Base-by-base conservation (phyloP, 176 grass and related monocot species). In the Oryza meyeriana region DNA sequence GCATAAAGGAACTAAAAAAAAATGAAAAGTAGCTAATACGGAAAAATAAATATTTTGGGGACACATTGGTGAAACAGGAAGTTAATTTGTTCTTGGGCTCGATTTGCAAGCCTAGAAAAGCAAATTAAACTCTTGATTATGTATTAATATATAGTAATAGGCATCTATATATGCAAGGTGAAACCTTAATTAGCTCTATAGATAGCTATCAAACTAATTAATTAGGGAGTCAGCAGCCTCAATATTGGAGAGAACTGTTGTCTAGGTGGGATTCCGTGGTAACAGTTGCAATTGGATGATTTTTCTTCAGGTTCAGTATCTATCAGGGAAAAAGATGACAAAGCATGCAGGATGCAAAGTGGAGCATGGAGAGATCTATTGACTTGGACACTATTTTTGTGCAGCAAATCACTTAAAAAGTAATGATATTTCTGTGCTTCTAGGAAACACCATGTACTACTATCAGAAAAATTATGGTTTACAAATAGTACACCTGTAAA, bases 291-390 rank as follows among this genome's bases (percentile, higher is more conserved):
- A 11, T 61, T 84, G 72, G 65, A 25, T 45, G 64, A 18, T 22
- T 50, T 42, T 26, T 10, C 41, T 41, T 5, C n/a, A 16, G 65
- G 63, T 66, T 78, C 28, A 34, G 66, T 70, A 76, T 22, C 74
- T 74, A 26, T 66, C 75, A 84, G 17, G 38, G 36, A 76, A 75
- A 71, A 69, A 66, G 38, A 69, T 67, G 13, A 26, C 85, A 68
- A 67, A 2, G 8, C 52, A 59, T 9, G 2, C 30, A 24, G 61
- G 29, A 75, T 75, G 70, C 73, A 32, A 12, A 82, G 20, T 47
- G 39, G 31, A 33, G 12, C 12, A 14, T 44, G 55, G 39, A 64
- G 14, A 75, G n/a, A 66, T 74, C 14, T 10, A 20, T 45, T 10
- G 27, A 5, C 5, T 83, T 50, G n/a, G 17, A 64, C 9, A 74